Percentiles rank a stretch among this genome's conserved stretches.
phyloP scores from a whole-genome alignment of 306 rosid genomes.

The Gastrolobium villosum region DNA sequence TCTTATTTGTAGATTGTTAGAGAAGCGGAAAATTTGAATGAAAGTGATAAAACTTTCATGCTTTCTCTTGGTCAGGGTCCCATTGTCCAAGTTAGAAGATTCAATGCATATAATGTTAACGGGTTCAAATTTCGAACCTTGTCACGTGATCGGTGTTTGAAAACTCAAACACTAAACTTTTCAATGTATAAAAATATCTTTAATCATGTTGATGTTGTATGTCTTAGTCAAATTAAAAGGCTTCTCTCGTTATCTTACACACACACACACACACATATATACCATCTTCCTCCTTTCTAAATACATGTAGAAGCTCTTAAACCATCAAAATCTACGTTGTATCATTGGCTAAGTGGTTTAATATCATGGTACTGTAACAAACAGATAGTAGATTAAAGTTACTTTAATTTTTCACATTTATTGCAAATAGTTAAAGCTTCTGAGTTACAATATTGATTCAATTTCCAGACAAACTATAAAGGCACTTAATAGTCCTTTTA shows the following conservation, averaged over 20 bases:
- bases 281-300: background rate
- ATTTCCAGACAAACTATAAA: background rate
- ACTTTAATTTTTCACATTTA: too few species aligned
- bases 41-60: too few species aligned
- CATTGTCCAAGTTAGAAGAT: too few species aligned
- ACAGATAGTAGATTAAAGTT: background rate
- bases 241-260: slow-evolving; percentile 18
- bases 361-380: background rate
- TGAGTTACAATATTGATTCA: slow-evolving; percentile 13
- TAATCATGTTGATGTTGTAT: slow-evolving; percentile 14
- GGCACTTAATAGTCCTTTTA: background rate
- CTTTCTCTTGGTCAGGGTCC: too few species aligned
- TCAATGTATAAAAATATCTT: background rate
- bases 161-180: too few species aligned
- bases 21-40: too few species aligned
- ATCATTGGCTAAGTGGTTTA: background rate
- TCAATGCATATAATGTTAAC: too few species aligned
- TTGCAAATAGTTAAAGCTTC: slow-evolving; percentile 1
- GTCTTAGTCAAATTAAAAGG: slow-evolving; percentile 26
- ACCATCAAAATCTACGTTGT: background rate
- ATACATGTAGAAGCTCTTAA: background rate
- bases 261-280: background rate
- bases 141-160: too few species aligned
- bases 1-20: too few species aligned
- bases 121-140: too few species aligned